Conservation (phyloP, 495 filamentous ascomycete species). For the Aspergillus egyptiacus region DNA sequence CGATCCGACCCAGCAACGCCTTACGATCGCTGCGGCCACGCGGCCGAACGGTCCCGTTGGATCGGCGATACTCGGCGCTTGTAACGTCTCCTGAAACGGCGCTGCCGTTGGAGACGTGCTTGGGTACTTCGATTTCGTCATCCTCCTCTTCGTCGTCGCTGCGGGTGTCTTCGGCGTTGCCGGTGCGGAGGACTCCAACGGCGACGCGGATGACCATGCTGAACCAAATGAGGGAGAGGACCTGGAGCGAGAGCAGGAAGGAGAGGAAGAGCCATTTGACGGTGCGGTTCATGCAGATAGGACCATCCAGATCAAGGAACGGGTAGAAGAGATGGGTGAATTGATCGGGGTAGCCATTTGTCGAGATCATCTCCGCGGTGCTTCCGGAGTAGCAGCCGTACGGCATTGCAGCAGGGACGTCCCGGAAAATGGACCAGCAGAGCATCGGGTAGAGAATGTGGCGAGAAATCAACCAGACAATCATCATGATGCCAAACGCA, state of each 20-base stretch:
- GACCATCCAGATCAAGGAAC: constrained; percentile 54
- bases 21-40: constrained; percentile 47
- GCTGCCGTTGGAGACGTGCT: constrained; percentile 23
- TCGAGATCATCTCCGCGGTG: constrained; percentile 55
- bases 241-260: constrained; percentile 66
- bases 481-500: constrained; percentile 80
- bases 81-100: constrained; percentile 27
- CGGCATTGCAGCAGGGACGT: constrained; percentile 55
- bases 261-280: constrained; percentile 62
- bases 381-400: constrained; percentile 64
- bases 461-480: constrained; percentile 76
- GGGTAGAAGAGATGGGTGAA: constrained; percentile 55
- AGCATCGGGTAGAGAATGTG: constrained; percentile 75
- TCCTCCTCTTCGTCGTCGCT: constrained; percentile 52
- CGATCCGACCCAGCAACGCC: constrained; percentile 54
- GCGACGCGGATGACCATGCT: constrained; percentile 69
- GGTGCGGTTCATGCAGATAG: constrained; percentile 58
- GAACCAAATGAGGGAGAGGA: constrained; percentile 71
- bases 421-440: constrained; percentile 73
- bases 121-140: constrained; percentile 28
- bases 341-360: constrained; percentile 41
- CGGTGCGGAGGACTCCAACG: constrained; percentile 59
- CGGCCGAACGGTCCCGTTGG: constrained; percentile 24
- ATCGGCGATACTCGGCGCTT: constrained; percentile 40
- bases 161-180: constrained; percentile 65